Conservation (phyloP, 495 filamentous ascomycete genomes). For the Trichocladium uniseriatum region DNA sequence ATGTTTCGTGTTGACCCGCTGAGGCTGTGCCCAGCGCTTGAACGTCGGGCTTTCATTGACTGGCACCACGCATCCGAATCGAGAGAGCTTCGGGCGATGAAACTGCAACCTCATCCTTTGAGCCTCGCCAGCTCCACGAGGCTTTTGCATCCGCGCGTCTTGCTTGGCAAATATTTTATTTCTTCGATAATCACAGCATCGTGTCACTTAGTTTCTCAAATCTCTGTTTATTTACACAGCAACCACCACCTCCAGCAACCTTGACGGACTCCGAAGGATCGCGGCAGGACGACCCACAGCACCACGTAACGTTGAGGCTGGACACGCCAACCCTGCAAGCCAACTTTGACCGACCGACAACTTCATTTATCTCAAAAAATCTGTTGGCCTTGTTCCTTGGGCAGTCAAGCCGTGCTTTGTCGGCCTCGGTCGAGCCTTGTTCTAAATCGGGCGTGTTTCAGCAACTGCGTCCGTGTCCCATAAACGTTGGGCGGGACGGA, state of each 20-base stretch:
- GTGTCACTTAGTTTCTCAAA: no score
- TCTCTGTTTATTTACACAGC: no score
- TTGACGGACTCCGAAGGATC: neutral
- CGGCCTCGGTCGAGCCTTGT: no score
- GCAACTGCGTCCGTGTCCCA: neutral
- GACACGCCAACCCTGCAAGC: neutral
- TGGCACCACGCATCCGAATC: no score
- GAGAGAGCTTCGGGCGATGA: neutral
- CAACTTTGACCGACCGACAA: neutral
- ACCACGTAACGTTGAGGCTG: slow-evolving; percentile 10
- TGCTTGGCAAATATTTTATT: neutral
- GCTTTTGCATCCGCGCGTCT: neutral
- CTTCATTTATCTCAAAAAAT: no score
- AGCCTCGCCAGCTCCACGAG: neutral
- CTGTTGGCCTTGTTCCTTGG: no score
- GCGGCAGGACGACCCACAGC: slow-evolving; percentile 3
- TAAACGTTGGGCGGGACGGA: no score
- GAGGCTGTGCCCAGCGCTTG: neutral
- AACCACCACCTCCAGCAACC: no score
- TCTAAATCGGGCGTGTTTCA: neutral
- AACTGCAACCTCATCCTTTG: neutral
- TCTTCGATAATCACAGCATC: neutral
- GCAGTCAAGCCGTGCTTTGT: no score
- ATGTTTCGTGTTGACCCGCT: neutral
- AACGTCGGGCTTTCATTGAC: no score